Percentiles rank a stretch among this genome's conserved stretches.
Conservation (phyloP, 1,284 basidiomycete genomes). For the Pterulicium gracile region DNA sequence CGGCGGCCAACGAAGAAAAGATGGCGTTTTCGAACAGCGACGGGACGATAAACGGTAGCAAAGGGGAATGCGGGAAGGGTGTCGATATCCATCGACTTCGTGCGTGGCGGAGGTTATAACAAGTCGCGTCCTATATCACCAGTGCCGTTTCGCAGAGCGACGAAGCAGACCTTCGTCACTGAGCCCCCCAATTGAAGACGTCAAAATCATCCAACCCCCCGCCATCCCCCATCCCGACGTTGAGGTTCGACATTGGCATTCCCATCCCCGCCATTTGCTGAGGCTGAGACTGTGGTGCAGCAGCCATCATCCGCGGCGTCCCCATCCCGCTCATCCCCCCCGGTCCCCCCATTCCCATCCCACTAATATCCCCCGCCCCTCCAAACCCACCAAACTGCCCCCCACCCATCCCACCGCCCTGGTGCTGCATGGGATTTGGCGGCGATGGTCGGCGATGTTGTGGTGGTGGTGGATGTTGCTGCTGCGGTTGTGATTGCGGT, state of each 20-base stretch:
- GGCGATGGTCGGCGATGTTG: conserved; percentile 20
- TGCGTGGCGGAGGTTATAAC: too few species aligned
- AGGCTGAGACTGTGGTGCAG: conserved; percentile 12
- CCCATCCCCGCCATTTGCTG: conserved; percentile 29
- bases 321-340: not conserved
- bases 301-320: not conserved
- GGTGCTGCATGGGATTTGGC: conserved; percentile 21
- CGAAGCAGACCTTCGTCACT: conserved; percentile 13
- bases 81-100: too few species aligned
- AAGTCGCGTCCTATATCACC: conserved; percentile 18
- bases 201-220: conserved; percentile 29
- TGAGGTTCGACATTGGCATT: conserved; percentile 19
- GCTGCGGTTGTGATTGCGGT: conserved; percentile 19
- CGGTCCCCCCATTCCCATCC: not conserved
- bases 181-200: conserved; percentile 37
- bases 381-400: not conserved
- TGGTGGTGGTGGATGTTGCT: conserved; percentile 6
- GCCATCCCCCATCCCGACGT: conserved; percentile 11
- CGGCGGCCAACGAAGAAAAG: too few species aligned
- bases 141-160: too few species aligned
- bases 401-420: conserved; percentile 15
- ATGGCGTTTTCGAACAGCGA: too few species aligned
- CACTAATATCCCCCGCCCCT: not conserved
- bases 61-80: too few species aligned
- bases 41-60: too few species aligned